Conservation (phyloP, 73 alveolate genomes). For the Tetrahymena malaccensis region DNA sequence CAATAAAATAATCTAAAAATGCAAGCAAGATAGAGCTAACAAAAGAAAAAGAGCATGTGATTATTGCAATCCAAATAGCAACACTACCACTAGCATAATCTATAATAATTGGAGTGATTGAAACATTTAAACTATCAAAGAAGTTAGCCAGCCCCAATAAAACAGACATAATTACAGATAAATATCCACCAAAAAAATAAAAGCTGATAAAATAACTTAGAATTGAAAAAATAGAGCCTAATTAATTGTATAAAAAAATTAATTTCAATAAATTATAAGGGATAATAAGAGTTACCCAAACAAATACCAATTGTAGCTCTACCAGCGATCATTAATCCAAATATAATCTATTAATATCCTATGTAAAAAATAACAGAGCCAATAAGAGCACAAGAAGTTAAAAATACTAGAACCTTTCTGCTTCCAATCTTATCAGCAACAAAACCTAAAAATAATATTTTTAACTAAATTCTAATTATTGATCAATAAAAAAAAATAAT, state of each 20-base stretch:
- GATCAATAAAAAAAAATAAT: background rate
- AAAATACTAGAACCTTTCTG: background rate
- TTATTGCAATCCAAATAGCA: background rate
- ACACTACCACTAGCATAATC: background rate
- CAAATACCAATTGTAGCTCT: background rate
- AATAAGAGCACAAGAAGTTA: background rate
- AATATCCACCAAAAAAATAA: background rate
- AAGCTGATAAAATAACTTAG: background rate
- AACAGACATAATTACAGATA: background rate
- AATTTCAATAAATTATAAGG: background rate
- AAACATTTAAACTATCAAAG: background rate
- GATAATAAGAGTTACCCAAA: background rate
- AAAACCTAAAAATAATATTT: background rate
- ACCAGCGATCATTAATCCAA: background rate
- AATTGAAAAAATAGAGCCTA: background rate
- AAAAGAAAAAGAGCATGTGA: background rate
- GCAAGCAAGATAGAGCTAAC: background rate
- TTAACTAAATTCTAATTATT: background rate
- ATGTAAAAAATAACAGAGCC: background rate
- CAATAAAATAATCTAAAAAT: background rate
- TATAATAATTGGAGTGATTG: background rate
- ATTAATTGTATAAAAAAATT: background rate
- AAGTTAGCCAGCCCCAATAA: background rate
- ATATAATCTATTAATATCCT: background rate
- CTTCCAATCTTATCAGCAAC: background rate